Evolutionary conservation across 208 protist genomes (phyloP).

Genomic region (Leishmania aethiopica): DNA sequence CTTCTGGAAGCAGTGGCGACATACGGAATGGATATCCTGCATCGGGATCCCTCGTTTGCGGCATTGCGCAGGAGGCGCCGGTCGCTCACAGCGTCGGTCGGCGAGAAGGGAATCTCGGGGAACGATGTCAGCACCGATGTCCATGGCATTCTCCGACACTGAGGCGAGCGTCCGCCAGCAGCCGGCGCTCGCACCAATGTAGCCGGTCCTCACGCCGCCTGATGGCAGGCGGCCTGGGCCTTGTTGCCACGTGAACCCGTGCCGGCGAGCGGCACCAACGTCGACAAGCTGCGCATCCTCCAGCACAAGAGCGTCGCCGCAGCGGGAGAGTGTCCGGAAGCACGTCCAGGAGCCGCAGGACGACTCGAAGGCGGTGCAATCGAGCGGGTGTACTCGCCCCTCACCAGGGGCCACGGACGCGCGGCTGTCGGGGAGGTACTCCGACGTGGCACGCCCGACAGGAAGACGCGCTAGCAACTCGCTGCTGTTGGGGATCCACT

Average conservation of each 20-base stretch:
- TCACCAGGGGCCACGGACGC: slow-evolving; percentile 1
- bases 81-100: neutral
- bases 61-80: neutral
- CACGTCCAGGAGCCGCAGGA: slow-evolving; percentile 20
- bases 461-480: neutral
- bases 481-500: slow-evolving; percentile 17
- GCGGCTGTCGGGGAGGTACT: slow-evolving; percentile 7
- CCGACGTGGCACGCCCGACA: neutral
- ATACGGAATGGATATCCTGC: slow-evolving; percentile 28
- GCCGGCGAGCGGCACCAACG: slow-evolving; percentile 12
- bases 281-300: slow-evolving; percentile 21
- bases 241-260: slow-evolving; percentile 29
- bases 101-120: slow-evolving; percentile 1
- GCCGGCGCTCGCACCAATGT: slow-evolving; percentile 1
- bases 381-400: slow-evolving; percentile 5
- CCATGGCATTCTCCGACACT: neutral
- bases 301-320: slow-evolving; percentile 21
- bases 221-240: slow-evolving; percentile 17
- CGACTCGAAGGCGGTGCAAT: slow-evolving; percentile 5
- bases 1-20: slow-evolving; percentile 38
- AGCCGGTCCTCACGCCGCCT: neutral
- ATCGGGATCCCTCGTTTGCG: slow-evolving; percentile 34
- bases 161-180: slow-evolving; percentile 10
- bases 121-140: slow-evolving; percentile 7
- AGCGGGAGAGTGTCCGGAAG: slow-evolving; percentile 22